Conservation (phyloP, 2,329 filamentous ascomycete species). For the Diplodia corticola region DNA sequence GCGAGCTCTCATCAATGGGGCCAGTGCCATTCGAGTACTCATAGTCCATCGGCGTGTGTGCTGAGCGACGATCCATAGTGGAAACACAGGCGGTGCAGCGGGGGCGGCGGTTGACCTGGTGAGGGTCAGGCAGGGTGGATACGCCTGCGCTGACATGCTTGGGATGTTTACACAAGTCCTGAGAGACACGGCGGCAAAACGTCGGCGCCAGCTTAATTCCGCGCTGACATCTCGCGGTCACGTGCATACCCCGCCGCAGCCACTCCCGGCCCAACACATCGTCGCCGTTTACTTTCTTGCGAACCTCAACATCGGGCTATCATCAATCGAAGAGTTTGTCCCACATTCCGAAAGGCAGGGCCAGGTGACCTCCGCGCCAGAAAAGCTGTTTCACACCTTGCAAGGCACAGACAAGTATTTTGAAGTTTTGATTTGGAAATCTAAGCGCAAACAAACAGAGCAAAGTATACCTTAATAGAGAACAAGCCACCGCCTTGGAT, state of each 20-base stretch:
- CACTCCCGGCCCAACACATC: background rate
- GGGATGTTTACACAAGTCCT: slow-evolving; percentile 16
- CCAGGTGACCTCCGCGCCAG: background rate
- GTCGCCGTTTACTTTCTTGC: background rate
- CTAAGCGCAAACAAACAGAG: background rate
- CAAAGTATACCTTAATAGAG: background rate
- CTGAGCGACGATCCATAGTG: slow-evolving; percentile 20
- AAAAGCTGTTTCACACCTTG: background rate
- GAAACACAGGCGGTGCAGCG: background rate
- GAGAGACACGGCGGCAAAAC: background rate
- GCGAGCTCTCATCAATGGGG: slow-evolving; percentile 49
- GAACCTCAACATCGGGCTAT: too few relatives aligned
- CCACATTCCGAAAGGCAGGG: background rate
- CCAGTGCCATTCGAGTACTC: slow-evolving; percentile 51
- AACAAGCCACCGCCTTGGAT: slow-evolving; percentile 17
- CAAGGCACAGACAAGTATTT: background rate
- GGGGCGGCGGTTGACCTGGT: slow-evolving; percentile 18
- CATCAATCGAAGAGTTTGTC: background rate
- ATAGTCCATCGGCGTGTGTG: slow-evolving; percentile 54
- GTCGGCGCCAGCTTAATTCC: background rate
- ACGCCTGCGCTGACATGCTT: background rate
- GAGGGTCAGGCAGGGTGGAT: slow-evolving; percentile 19
- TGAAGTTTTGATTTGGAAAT: background rate
- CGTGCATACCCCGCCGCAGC: background rate
- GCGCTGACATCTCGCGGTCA: background rate